These are phyloP conservation scores for Penicillium cataractarum DNA, from an alignment of 495 filamentous ascomycete genomes.

Conservation along the genomic window DNA sequence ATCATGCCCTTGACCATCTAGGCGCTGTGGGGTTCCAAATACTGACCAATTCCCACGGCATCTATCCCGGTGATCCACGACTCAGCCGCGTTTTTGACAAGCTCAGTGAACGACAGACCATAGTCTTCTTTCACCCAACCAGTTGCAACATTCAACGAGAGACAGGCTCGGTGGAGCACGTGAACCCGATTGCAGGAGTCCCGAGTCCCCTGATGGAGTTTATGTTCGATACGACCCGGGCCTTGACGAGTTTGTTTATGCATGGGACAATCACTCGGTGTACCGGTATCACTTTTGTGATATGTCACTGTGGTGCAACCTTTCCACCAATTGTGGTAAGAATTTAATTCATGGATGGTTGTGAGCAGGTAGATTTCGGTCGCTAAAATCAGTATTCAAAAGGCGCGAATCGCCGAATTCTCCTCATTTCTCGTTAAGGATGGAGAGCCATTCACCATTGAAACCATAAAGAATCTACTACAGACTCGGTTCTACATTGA, in stretches of 20 bases:
- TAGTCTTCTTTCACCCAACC: slow-evolving; percentile 59
- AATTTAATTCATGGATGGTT: background rate
- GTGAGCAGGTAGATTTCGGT: background rate
- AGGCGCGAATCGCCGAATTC: slow-evolving; percentile 44
- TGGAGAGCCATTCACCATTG: slow-evolving; percentile 13
- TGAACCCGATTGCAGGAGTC: slow-evolving; percentile 36
- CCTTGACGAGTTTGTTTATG: slow-evolving; percentile 52
- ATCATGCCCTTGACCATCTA: slow-evolving; percentile 39
- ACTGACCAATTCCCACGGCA: slow-evolving; percentile 51
- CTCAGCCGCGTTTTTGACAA: slow-evolving; percentile 47
- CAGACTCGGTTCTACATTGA: slow-evolving; percentile 51
- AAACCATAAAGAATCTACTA: slow-evolving; percentile 33
- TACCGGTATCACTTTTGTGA: slow-evolving; percentile 49
- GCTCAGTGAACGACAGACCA: slow-evolving; percentile 37
- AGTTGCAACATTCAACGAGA: slow-evolving; percentile 25
- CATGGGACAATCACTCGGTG: slow-evolving; percentile 48
- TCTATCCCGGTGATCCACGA: slow-evolving; percentile 52
- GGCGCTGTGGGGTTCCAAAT: slow-evolving; percentile 53
- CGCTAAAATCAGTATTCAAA: background rate
- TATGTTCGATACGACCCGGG: slow-evolving; percentile 57
- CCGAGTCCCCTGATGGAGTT: slow-evolving; percentile 58
- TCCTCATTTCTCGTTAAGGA: slow-evolving; percentile 18
- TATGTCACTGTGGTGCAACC: slow-evolving; percentile 53
- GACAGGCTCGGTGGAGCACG: slow-evolving; percentile 10
- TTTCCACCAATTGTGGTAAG: slow-evolving; percentile 44